These are phyloP conservation scores for Wickerhamomyces alni DNA, from an alignment of 805 yeast genomes.

Conservation along the genomic window DNA sequence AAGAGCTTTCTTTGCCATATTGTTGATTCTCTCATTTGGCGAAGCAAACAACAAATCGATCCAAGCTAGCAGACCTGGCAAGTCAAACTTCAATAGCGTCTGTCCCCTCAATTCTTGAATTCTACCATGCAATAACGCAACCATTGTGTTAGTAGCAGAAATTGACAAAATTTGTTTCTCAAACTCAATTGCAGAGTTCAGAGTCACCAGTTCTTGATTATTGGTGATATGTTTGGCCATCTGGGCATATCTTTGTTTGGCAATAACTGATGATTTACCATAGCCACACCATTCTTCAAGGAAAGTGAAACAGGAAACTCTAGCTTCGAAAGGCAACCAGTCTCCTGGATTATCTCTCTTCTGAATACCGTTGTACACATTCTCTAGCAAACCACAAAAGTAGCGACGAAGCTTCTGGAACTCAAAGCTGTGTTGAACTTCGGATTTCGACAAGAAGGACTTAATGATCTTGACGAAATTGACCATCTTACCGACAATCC, in stretches of 20 bases:
- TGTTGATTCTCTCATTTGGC: constrained; percentile 49
- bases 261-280: constrained; percentile 57
- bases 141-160: constrained; percentile 79
- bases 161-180: constrained; percentile 66
- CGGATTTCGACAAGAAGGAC: constrained; percentile 46
- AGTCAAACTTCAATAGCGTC: constrained; percentile 61
- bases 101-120: constrained; percentile 47
- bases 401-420: constrained; percentile 76
- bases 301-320: constrained; percentile 75
- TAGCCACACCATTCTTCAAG: constrained; percentile 94
- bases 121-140: constrained; percentile 71
- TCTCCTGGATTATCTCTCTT: constrained; percentile 34
- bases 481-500: constrained; percentile 61
- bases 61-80: constrained; percentile 69
- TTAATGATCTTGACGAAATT: constrained; percentile 58
- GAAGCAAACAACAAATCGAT: constrained; percentile 64
- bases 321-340: constrained; percentile 82
- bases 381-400: constrained; percentile 77
- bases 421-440: constrained; percentile 58
- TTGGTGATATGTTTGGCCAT: constrained; percentile 42
- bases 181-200: constrained; percentile 74
- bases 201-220: constrained; percentile 35
- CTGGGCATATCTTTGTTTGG: constrained; percentile 58
- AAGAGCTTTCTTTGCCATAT: constrained; percentile 66
- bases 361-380: constrained; percentile 53